Evolutionary conservation across 31 red algal genomes (phyloP).

Genomic region (Asparagopsis taxiformis): DNA sequence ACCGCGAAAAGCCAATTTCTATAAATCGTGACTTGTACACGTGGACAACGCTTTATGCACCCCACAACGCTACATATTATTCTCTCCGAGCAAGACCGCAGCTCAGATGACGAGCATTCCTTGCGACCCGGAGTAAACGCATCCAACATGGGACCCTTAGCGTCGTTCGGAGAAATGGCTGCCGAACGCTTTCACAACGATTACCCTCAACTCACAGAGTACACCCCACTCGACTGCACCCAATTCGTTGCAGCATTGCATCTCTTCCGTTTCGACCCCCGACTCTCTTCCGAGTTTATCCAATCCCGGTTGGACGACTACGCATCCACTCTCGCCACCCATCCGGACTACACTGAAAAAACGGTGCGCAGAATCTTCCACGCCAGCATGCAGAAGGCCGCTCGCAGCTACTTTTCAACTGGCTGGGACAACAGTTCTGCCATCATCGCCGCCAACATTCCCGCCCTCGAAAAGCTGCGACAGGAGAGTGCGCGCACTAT

Average conservation of each 20-base stretch:
- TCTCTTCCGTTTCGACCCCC: conserved; percentile 77
- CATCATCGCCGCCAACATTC: conserved; percentile 37
- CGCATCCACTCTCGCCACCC: conserved; percentile 32
- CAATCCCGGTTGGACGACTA: conserved; percentile 24
- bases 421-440: conserved; percentile 36
- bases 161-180: conserved; percentile 30
- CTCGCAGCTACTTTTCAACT: conserved; percentile 36
- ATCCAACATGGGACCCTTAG: too few relatives aligned
- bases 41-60: too few relatives aligned
- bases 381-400: conserved; percentile 13
- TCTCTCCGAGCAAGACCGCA: too few relatives aligned
- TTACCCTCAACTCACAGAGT: conserved; percentile 19
- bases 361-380: conserved; percentile 34
- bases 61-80: too few relatives aligned
- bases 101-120: too few relatives aligned
- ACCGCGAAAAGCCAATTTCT: too few relatives aligned
- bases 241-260: conserved; percentile 45
- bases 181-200: conserved; percentile 10
- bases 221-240: conserved; percentile 25
- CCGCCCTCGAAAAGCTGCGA: conserved; percentile 28
- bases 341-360: conserved; percentile 18
- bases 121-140: too few relatives aligned
- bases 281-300: conserved; percentile 49
- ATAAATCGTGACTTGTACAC: too few relatives aligned
- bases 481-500: conserved; percentile 26